Percentiles rank a stretch among this genome's conserved stretches.
Conservation (phyloP, 1,284 basidiomycete genomes). For the Fomitopsis schrenkii region DNA sequence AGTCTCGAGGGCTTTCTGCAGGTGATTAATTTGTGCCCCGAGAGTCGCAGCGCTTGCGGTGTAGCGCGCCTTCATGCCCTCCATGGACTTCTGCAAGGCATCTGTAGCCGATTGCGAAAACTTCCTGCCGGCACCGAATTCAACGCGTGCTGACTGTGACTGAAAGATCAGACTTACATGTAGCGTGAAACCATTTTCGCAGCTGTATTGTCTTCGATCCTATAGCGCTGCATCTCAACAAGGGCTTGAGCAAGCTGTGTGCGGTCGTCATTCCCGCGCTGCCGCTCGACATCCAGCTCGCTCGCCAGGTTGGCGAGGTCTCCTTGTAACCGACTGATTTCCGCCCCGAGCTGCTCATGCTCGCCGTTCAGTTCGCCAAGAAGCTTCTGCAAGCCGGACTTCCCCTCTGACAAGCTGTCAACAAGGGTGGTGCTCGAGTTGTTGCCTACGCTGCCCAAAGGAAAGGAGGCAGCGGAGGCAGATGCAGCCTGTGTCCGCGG, state of each 20-base stretch:
- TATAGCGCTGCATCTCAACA: conserved; percentile 55
- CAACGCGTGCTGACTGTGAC: background rate
- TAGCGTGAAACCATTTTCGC: conserved; percentile 86
- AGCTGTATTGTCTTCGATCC: conserved; percentile 73
- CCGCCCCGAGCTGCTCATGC: conserved; percentile 41
- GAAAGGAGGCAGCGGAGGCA: conserved; percentile 11
- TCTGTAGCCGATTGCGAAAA: conserved; percentile 82
- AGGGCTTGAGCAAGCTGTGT: conserved; percentile 42
- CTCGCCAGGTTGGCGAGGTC: conserved; percentile 41
- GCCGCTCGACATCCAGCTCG: conserved; percentile 44
- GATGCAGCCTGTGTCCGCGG: conserved; percentile 18
- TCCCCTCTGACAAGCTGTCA: conserved; percentile 44
- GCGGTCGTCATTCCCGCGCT: conserved; percentile 38
- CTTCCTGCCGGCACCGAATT: conserved; percentile 48
- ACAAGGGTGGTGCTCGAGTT: conserved; percentile 29
- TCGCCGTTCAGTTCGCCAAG: conserved; percentile 47
- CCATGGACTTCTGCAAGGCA: conserved; percentile 62
- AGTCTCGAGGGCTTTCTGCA: conserved; percentile 41
- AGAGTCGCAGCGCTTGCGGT: conserved; percentile 60
- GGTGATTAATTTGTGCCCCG: conserved; percentile 35
- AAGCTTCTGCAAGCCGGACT: conserved; percentile 43
- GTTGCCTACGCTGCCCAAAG: conserved; percentile 9
- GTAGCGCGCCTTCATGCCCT: conserved; percentile 57
- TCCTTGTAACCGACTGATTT: conserved; percentile 40
- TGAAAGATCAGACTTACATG: conserved; percentile 48